Evolutionary conservation across 345 rosid species (phyloP), one percentile per base, ranked within the genome.

Genomic region (Viola odorata): DNA sequence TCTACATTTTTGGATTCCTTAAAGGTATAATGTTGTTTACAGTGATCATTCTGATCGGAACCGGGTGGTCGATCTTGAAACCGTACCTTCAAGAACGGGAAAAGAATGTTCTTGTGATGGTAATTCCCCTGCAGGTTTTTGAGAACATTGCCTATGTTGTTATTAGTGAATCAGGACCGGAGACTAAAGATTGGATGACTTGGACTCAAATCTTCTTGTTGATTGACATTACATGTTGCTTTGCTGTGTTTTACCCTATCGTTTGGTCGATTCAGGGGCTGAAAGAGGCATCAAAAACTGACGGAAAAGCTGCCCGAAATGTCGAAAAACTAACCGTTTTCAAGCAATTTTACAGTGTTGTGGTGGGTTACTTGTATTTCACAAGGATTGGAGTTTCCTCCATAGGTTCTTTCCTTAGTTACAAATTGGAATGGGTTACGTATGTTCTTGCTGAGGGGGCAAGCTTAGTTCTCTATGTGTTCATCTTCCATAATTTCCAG

Each of bases 21-120:
- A 84, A 84, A 63, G 89, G 89, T 8, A 79, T 73, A 53, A 79
- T 77, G 85, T 23, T 84, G 4, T 84, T 84, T 64, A 75, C 79
- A 1, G 84, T 84, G 8, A 84, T 84, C 17, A 58, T 70, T 58
- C 70, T 84, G 9, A 81, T 81, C 16, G 89, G 89, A 36, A 77
- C 84, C 0, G 89, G 89, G 0, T 84, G 84, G 89, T 84, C 85
- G 3, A 66, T 81, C 71, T 55, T 84, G 51, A 79, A 79, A 61
- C 89, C 89, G 0, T 77, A 75, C 71, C 81, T 84, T 12, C 82
- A 79, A 36, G 84, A 79, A 40, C 80, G 82, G 6, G 89, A 84
- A 38, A 84, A 77, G 54, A 78, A 77, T 5, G 76, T 84, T 5
- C 55, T 84, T 15, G 67, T 77, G 47, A 61, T 61, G 0, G 79